Percentiles rank a stretch among this genome's conserved stretches.
Conservation (phyloP, 352 stramenopile genomes). For the Phytophthora boehmeriae region DNA sequence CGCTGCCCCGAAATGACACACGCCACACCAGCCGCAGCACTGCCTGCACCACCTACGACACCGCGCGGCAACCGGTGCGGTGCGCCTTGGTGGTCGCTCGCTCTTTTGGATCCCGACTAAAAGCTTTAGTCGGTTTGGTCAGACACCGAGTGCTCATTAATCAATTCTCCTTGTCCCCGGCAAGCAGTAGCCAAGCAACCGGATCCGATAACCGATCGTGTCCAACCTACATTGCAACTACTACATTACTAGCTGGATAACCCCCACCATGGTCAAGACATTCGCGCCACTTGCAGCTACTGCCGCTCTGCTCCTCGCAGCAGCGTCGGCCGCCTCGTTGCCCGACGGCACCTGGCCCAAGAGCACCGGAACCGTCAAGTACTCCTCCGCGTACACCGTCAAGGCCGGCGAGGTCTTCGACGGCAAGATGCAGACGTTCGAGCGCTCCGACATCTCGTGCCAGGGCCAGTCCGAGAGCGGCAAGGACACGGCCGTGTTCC, state of each 20-base stretch:
- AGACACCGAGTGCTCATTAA: conserved; percentile 4
- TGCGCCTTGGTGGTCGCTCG: background rate
- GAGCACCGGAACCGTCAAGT: background rate
- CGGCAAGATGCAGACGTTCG: conserved; percentile 2
- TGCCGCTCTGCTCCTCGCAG: background rate
- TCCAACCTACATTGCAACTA: background rate
- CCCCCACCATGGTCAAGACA: background rate
- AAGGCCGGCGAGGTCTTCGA: conserved; percentile 4
- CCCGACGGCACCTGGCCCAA: background rate
- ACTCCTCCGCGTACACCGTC: background rate
- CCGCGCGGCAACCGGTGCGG: background rate
- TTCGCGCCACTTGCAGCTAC: background rate
- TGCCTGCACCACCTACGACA: background rate
- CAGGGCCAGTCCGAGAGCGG: background rate
- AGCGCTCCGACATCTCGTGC: background rate
- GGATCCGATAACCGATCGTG: background rate
- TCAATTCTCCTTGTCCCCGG: background rate
- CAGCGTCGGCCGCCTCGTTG: background rate
- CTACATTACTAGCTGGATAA: background rate
- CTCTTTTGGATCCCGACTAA: background rate
- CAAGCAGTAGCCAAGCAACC: background rate
- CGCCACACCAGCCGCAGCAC: too few species aligned
- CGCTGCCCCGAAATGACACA: too few species aligned
- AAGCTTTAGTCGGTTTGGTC: background rate
- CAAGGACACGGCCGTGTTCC: background rate